phyloP scores from a whole-genome alignment of 768 basidiomycete species.

The Tulasnella sp. region DNA sequence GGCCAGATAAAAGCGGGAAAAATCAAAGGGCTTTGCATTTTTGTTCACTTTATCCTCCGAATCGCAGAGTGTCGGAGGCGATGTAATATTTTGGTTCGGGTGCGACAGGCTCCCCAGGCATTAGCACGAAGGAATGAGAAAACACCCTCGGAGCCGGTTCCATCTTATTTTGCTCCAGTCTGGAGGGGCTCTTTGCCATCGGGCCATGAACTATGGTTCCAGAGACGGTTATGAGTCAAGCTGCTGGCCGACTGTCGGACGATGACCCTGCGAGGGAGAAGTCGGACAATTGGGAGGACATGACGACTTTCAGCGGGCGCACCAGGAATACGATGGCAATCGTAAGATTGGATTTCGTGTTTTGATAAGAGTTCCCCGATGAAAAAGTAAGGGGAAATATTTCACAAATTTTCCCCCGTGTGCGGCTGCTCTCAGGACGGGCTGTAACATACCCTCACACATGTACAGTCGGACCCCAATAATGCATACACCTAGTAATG shows the following conservation, averaged over 20 bases:
- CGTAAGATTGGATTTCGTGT: conserved; percentile 81
- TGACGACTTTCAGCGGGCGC: neutral
- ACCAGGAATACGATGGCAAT: conserved; percentile 88
- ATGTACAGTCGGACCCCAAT: too few relatives aligned
- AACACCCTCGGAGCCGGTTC: conserved; percentile 81
- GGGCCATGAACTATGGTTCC: conserved; percentile 48
- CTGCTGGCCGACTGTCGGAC: conserved; percentile 44
- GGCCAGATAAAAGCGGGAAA: too few relatives aligned
- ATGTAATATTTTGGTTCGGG: conserved; percentile 64
- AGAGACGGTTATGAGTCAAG: conserved; percentile 68
- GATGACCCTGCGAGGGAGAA: conserved; percentile 7
- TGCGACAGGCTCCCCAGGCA: conserved; percentile 58
- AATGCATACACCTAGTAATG: too few relatives aligned
- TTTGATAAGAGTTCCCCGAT: conserved; percentile 42
- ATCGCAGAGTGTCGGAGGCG: conserved; percentile 68
- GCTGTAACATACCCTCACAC: too few relatives aligned
- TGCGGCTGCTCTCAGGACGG: too few relatives aligned
- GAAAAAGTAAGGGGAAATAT: too few relatives aligned
- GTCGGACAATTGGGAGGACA: neutral
- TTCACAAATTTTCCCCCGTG: too few relatives aligned
- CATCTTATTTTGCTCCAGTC: conserved; percentile 30
- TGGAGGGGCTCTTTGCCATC: conserved; percentile 23
- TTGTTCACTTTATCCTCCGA: conserved; percentile 51
- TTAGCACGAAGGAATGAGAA: conserved; percentile 76
- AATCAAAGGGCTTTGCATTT: too few relatives aligned